phyloP scores from a whole-genome alignment of 2,329 filamentous ascomycete species.

The Curvularia spicifera region DNA sequence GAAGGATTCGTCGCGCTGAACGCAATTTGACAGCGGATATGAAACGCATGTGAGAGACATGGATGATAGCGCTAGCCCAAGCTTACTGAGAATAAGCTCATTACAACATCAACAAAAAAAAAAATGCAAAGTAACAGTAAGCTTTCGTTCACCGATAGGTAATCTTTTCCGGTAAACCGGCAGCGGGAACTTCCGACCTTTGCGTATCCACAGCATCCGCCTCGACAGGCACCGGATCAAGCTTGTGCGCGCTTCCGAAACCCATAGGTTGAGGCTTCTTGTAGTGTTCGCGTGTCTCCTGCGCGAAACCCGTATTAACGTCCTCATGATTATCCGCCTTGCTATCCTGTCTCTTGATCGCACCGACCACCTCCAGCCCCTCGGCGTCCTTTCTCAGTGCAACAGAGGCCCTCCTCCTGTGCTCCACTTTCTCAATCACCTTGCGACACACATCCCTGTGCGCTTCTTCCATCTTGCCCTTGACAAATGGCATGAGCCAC shows the following conservation, averaged over 20 bases:
- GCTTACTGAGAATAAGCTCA: not conserved
- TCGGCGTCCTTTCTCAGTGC: not conserved
- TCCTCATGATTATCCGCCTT: slow-evolving; percentile 23
- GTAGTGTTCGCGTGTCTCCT: slow-evolving; percentile 9
- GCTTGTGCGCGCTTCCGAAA: slow-evolving; percentile 5
- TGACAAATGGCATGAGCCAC: slow-evolving; percentile 48
- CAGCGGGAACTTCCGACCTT: slow-evolving; percentile 12
- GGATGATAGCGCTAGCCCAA: not conserved
- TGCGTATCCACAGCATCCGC: slow-evolving; percentile 24
- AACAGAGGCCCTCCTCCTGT: slow-evolving; percentile 19
- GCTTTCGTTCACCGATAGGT: slow-evolving; percentile 24
- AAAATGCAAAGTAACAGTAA: not conserved
- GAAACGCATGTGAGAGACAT: not conserved
- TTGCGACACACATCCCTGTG: slow-evolving; percentile 44
- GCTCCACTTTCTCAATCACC: slow-evolving; percentile 42
- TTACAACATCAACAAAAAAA: not conserved
- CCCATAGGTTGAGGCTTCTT: slow-evolving; percentile 3
- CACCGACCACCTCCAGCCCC: not conserved
- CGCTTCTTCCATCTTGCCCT: slow-evolving; percentile 42
- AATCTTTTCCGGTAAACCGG: slow-evolving; percentile 31
- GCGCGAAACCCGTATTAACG: slow-evolving; percentile 9
- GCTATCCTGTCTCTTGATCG: slow-evolving; percentile 9
- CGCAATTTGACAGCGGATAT: not conserved
- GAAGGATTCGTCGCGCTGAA: not conserved
- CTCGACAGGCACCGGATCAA: slow-evolving; percentile 8